A percentile compares a stretch with the other conserved stretches of the same genome.
Conservation (phyloP, 345 rosid species). For the Aquilaria sinensis region DNA sequence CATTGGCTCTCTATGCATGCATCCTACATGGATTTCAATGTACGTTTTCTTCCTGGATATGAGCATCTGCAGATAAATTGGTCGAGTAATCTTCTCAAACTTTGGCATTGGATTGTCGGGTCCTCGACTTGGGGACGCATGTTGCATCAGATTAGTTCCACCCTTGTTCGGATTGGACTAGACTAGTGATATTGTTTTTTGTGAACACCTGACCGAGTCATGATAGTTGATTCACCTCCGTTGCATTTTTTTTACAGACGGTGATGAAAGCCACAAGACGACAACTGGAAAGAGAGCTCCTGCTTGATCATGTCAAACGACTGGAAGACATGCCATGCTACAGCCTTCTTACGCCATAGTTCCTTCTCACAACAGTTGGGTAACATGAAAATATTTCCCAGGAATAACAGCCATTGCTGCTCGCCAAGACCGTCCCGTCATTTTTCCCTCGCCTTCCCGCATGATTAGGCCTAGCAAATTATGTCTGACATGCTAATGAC, state of each 20-base stretch:
- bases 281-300: constrained; percentile 39
- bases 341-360: constrained; percentile 19
- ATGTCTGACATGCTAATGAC: too few species aligned
- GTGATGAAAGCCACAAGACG: constrained; percentile 39
- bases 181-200: neutral
- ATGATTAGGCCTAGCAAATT: too few species aligned
- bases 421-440: too few species aligned
- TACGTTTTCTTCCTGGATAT: constrained; percentile 17
- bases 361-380: neutral
- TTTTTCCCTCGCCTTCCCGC: too few species aligned
- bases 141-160: too few species aligned
- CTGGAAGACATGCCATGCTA: constrained; percentile 33
- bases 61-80: neutral
- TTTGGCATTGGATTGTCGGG: too few species aligned
- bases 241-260: constrained; percentile 16
- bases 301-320: constrained; percentile 25
- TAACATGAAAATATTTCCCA: too few species aligned
- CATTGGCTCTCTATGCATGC: constrained; percentile 88
- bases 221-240: neutral
- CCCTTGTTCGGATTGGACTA: too few species aligned
- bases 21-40: constrained; percentile 95
- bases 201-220: too few species aligned
- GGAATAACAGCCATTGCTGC: too few species aligned
- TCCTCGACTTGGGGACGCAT: too few species aligned
- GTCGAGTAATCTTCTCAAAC: too few species aligned